Percentiles rank a stretch among this genome's conserved stretches.
Conservation (phyloP, 805 yeast species). For the Myxozyma udenii region DNA sequence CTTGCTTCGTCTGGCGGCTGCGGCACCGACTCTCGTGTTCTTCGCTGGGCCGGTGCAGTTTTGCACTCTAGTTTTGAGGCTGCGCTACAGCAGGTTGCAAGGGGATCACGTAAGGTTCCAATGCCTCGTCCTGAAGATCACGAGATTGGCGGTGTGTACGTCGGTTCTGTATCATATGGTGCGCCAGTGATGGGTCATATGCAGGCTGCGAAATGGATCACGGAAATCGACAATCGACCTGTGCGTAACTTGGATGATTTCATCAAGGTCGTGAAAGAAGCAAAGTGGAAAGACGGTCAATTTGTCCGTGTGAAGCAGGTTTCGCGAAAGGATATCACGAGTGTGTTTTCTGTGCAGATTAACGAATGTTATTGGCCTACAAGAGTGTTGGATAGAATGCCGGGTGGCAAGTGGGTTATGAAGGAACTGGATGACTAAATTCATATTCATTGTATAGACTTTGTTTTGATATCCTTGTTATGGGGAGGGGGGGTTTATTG, state of each 20-base stretch:
- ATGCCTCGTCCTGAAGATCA: neutral
- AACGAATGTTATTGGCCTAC: conserved; percentile 29
- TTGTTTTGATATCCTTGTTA: no score
- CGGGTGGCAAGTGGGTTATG: conserved; percentile 21
- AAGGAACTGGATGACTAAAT: conserved; percentile 2
- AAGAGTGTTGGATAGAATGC: conserved; percentile 9
- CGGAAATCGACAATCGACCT: conserved; percentile 62
- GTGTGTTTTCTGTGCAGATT: conserved; percentile 26
- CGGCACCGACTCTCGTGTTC: conserved; percentile 2
- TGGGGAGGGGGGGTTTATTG: no score
- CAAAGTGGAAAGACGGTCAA: conserved; percentile 22
- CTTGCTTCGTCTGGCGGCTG: neutral
- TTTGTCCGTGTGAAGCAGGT: conserved; percentile 29
- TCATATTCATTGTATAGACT: neutral
- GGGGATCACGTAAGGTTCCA: conserved; percentile 15
- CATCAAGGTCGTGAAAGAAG: conserved; percentile 4
- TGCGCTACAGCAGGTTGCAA: conserved; percentile 29
- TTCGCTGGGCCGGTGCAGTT: conserved; percentile 29
- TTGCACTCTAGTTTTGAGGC: conserved; percentile 23
- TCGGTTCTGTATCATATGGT: conserved; percentile 28
- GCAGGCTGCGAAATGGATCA: conserved; percentile 64
- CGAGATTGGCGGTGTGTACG: conserved; percentile 32
- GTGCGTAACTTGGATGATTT: conserved; percentile 15
- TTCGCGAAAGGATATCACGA: conserved; percentile 28
- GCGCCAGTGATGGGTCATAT: conserved; percentile 28